Percentiles rank a stretch among this genome's conserved stretches.
These are phyloP conservation scores for Solanum appendiculatum DNA, from an alignment of 257 asterid genomes.

Conservation along the genomic window DNA sequence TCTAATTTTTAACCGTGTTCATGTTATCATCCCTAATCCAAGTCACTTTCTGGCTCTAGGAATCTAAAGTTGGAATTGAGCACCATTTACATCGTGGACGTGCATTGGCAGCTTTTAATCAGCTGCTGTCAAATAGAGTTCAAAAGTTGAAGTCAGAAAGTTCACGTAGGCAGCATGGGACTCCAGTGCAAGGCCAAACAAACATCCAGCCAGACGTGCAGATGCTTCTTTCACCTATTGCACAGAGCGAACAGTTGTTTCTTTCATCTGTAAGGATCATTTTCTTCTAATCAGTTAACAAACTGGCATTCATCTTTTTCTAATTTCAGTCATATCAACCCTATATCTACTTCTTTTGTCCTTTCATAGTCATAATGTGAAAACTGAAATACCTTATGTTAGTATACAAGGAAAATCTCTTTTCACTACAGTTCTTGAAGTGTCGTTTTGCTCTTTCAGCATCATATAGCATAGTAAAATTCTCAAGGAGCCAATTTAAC, in stretches of 20 bases:
- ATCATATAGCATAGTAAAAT: not conserved
- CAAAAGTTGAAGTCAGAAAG: conserved; percentile 49
- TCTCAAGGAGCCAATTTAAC: not conserved
- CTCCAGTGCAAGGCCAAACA: conserved; percentile 46
- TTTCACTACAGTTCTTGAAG: not conserved
- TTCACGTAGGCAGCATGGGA: conserved; percentile 40
- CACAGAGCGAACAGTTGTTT: conserved; percentile 68
- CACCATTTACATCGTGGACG: conserved; percentile 98
- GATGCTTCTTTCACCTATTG: conserved; percentile 60
- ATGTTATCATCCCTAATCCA: not conserved
- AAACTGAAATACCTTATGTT: not conserved
- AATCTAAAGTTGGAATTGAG: conserved; percentile 78
- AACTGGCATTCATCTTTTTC: not conserved
- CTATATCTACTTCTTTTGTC: not conserved
- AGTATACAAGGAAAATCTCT: not conserved
- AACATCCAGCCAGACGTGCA: conserved; percentile 78
- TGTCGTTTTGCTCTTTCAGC: not conserved
- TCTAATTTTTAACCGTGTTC: not conserved
- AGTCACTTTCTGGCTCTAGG: conserved; percentile 42
- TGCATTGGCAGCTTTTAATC: conserved; percentile 77
- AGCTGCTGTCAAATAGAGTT: conserved; percentile 68
- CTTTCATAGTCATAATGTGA: not conserved
- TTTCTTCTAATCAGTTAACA: not conserved
- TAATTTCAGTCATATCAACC: not conserved
- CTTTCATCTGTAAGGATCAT: conserved; percentile 74